Evolutionary conservation across 2,329 filamentous ascomycete genomes (phyloP), one percentile per base, ranked within the genome.

Genomic region (Thelonectria rubi): DNA sequence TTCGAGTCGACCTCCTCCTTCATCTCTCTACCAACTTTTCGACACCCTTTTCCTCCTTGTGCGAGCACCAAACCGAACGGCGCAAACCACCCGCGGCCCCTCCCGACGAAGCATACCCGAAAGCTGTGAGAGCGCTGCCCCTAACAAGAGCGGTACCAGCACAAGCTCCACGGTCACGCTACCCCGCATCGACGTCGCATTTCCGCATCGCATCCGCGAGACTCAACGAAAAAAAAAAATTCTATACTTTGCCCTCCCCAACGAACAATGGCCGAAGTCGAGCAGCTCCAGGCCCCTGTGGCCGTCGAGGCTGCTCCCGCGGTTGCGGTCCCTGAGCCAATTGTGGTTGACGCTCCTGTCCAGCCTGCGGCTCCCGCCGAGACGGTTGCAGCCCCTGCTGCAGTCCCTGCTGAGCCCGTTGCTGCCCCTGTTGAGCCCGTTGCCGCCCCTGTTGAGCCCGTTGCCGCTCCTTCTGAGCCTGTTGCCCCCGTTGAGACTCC

Each of bases 111-210:
- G 69, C 69, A 65, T 66, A 63, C 58, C 68, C 66, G 58, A 64
- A 63, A 67, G 69, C 67, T 71, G 62, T 65, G 57, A 64, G 55
- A 69, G 66, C 63, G 54, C 65, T 70, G 69, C 65, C 64, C 50
- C 14, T 60, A 60, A 49, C 52, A 60, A 52, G n/a, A n/a, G 69
- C 69, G 72, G 68, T 69, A 56, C 68, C 67, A 55, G 55, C 58
- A 68, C 60, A 65, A 67, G 69, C 69, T 71, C 58, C 62, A 68
- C 69, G 69, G 69, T 60, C 53, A 67, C 69, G 62, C 68, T 71
- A 67, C 69, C 69, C 69, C 69, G 60, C 69, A 66, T 66, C 60
- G 62, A 69, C 52, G 60, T 68, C 60, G 62, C 65, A 70, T 37
- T 14, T 46, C 50, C 65, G 57, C 63, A 68, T 55, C 61, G 57